phyloP scores from a whole-genome alignment of 192 early-diverging fungal species.

The Lobosporangium transversale region DNA sequence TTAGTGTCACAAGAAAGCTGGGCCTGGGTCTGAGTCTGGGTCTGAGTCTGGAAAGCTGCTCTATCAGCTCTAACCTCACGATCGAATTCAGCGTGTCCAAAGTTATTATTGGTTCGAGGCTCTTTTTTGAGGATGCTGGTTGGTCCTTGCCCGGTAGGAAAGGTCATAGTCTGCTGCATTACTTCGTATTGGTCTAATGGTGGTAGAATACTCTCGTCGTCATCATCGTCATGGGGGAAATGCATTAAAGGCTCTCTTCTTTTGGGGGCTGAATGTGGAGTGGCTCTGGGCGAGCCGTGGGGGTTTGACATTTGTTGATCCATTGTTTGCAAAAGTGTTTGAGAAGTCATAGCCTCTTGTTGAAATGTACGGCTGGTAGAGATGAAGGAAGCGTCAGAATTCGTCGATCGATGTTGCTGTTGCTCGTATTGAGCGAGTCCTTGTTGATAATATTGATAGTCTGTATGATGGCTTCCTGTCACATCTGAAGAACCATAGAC shows the following conservation, averaged over 20 bases:
- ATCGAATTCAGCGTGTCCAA: conserved; percentile 20
- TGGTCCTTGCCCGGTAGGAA: conserved; percentile 2
- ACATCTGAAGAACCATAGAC: not conserved
- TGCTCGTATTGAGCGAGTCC: conserved; percentile 10
- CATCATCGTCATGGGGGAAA: not conserved
- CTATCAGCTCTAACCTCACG: conserved; percentile 4
- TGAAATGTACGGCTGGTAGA: conserved; percentile 17
- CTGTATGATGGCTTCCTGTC: not conserved
- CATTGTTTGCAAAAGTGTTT: conserved; percentile 4
- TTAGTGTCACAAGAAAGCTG: not conserved
- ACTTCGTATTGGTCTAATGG: conserved; percentile 45
- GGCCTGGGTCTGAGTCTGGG: conserved; percentile 11
- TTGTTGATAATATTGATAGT: not conserved
- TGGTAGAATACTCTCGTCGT: conserved; percentile 10
- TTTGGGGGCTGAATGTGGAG: not conserved
- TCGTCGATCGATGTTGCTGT: conserved; percentile 14
- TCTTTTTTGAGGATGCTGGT: not conserved
- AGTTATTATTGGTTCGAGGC: not conserved
- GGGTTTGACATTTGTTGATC: conserved; percentile 10
- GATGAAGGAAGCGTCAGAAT: conserved; percentile 6
- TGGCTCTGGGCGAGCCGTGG: conserved; percentile 21
- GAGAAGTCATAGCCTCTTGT: not conserved
- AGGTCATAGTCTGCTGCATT: conserved; percentile 42
- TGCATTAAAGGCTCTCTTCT: conserved; percentile 11
- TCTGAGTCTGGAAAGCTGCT: conserved; percentile 10